A percentile compares a stretch with the other conserved stretches of the same genome.
Conservation (phyloP, 1,139 yeast species). For the Spencermartinsiella ligniputridi region DNA sequence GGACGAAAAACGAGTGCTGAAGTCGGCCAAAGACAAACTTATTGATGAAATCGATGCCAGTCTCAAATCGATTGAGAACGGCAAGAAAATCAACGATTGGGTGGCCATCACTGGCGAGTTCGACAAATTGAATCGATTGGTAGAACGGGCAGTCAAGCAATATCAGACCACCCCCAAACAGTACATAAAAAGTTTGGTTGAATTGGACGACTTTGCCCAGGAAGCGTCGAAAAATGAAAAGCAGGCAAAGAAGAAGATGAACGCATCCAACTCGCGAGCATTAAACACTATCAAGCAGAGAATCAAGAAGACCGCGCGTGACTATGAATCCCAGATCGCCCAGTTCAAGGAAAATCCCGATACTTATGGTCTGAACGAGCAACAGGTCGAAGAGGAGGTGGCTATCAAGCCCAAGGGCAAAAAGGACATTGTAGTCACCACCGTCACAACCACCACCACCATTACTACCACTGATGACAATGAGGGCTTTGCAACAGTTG, state of each 20-base stretch:
- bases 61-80: slow-evolving; percentile 65
- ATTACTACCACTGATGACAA: slow-evolving; percentile 27
- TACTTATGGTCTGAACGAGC: slow-evolving; percentile 42
- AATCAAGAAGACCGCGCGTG: slow-evolving; percentile 74
- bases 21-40: slow-evolving; percentile 88
- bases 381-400: slow-evolving; percentile 31
- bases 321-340: slow-evolving; percentile 54
- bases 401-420: slow-evolving; percentile 26
- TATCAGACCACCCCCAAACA: slow-evolving; percentile 63
- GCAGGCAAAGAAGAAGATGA: slow-evolving; percentile 60
- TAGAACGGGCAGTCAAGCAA: slow-evolving; percentile 71
- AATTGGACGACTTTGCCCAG: slow-evolving; percentile 65
- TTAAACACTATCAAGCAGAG: slow-evolving; percentile 87
- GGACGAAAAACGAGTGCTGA: slow-evolving; percentile 74
- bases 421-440: not conserved
- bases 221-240: slow-evolving; percentile 57
- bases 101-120: slow-evolving; percentile 66
- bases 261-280: slow-evolving; percentile 81
- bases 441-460: slow-evolving; percentile 4
- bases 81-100: slow-evolving; percentile 77
- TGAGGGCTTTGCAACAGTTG: slow-evolving; percentile 40
- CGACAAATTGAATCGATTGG: slow-evolving; percentile 66
- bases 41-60: slow-evolving; percentile 76
- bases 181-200: slow-evolving; percentile 64
- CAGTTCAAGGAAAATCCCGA: slow-evolving; percentile 69